phyloP scores from a whole-genome alignment of 805 yeast genomes.

The Cyberlindnera xishuangbannaensis region DNA sequence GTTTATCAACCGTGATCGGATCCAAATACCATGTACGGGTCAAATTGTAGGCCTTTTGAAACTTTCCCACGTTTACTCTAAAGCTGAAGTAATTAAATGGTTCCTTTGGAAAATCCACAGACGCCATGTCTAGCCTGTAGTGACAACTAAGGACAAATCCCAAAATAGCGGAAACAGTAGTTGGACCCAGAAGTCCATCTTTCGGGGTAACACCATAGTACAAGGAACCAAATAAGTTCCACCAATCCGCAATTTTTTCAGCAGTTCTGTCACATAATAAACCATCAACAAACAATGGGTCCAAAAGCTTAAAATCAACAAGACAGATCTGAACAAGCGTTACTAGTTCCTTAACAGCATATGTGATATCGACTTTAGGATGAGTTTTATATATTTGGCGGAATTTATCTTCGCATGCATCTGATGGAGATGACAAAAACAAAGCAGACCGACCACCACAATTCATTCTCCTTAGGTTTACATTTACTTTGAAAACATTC shows the following conservation, averaged over 20 bases:
- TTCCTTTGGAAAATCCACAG: conserved; percentile 70
- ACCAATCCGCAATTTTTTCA: conserved; percentile 70
- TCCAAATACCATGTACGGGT: conserved; percentile 50
- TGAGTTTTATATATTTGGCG: conserved; percentile 63
- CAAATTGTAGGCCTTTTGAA: conserved; percentile 66
- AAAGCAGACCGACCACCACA: conserved; percentile 86
- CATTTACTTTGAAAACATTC: conserved; percentile 59
- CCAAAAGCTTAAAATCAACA: conserved; percentile 70
- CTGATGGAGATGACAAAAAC: conserved; percentile 63
- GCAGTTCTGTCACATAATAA: conserved; percentile 74
- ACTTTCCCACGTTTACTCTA: conserved; percentile 59
- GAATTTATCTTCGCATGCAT: conserved; percentile 77
- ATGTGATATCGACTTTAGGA: conserved; percentile 25
- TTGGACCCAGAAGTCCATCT: conserved; percentile 54
- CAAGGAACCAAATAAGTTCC: conserved; percentile 64
- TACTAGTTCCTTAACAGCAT: conserved; percentile 49
- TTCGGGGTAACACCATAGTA: conserved; percentile 33
- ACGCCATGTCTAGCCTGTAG: conserved; percentile 54
- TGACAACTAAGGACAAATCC: conserved; percentile 70
- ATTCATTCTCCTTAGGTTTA: conserved; percentile 66
- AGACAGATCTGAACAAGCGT: conserved; percentile 69
- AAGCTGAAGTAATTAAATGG: conserved; percentile 74
- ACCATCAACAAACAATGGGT: conserved; percentile 74
- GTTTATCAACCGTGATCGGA: conserved; percentile 44
- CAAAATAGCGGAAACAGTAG: conserved; percentile 71